A percentile compares a stretch with the other conserved stretches of the same genome.
Evolutionary conservation across 2,329 filamentous ascomycete genomes (phyloP).

Genomic region (Ophiostoma sp.): DNA sequence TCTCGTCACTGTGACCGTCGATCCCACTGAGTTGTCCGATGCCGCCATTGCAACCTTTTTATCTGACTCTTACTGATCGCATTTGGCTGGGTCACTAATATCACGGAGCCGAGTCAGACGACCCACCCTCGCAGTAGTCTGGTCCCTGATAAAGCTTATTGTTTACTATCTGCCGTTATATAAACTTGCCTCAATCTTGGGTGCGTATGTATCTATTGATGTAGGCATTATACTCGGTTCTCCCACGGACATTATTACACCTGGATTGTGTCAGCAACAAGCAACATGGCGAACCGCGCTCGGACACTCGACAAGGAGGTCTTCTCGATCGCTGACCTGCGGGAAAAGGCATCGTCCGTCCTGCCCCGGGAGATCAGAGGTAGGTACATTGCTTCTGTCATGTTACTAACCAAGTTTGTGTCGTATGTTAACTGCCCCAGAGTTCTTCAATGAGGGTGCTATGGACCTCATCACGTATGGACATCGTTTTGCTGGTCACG

Average conservation of each 20-base stretch:
- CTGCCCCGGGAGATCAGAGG: not conserved
- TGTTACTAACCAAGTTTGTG: no score
- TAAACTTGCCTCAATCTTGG: not conserved
- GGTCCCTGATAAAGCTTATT: not conserved
- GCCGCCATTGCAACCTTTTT: not conserved
- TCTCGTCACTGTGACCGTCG: not conserved
- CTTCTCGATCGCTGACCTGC: constrained; percentile 17
- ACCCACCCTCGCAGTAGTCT: not conserved
- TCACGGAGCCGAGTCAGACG: not conserved
- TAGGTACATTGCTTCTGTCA: not conserved
- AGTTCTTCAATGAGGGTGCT: constrained; percentile 22
- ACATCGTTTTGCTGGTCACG: no score
- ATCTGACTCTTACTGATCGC: not conserved
- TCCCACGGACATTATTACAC: not conserved
- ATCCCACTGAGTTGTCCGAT: not conserved
- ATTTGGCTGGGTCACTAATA: not conserved
- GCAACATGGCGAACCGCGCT: not conserved
- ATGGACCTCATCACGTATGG: constrained; percentile 20
- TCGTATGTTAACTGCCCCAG: not conserved
- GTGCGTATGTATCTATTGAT: not conserved
- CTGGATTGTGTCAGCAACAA: not conserved
- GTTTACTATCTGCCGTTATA: not conserved
- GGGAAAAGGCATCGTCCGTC: not conserved
- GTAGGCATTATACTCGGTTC: not conserved
- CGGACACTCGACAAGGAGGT: constrained; percentile 1